Evolutionary conservation across 2,329 filamentous ascomycete genomes (phyloP).

Genomic region (Rachicladosporium sp.): DNA sequence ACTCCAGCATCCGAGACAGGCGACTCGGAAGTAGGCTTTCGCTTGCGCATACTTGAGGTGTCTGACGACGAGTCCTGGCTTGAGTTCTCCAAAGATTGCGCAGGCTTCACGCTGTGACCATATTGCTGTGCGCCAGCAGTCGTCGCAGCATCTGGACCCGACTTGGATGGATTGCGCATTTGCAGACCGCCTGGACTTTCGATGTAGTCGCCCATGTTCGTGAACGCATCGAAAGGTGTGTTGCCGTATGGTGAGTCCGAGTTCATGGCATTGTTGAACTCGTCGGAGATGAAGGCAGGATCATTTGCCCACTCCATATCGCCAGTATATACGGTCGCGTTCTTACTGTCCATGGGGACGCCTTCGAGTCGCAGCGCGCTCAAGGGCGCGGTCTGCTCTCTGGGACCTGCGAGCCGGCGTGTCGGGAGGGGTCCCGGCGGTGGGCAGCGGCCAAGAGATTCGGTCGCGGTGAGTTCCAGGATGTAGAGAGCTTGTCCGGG

Average conservation of each 20-base stretch:
- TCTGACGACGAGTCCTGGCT: slow-evolving; percentile 31
- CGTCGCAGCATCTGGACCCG: slow-evolving; percentile 11
- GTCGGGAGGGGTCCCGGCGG: no score
- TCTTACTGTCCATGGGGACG: slow-evolving; percentile 29
- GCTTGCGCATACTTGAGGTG: slow-evolving; percentile 27
- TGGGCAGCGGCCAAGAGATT: no score
- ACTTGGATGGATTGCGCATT: slow-evolving; percentile 19
- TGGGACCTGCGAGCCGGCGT: no score
- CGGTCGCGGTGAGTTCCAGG: no score
- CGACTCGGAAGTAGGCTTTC: slow-evolving; percentile 28
- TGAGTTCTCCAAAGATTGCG: slow-evolving; percentile 24
- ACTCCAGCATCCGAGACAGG: slow-evolving; percentile 18
- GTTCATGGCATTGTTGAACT: slow-evolving; percentile 12
- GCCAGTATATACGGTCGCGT: slow-evolving; percentile 6
- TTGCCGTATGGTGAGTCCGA: slow-evolving; percentile 12
- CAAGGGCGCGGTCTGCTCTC: slow-evolving; percentile 20
- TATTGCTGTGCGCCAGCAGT: slow-evolving; percentile 6
- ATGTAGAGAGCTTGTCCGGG: no score
- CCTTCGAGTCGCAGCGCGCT: slow-evolving; percentile 41
- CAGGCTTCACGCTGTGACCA: slow-evolving; percentile 8
- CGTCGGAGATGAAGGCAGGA: slow-evolving; percentile 11
- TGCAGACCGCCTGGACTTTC: slow-evolving; percentile 13
- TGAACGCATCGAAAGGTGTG: slow-evolving; percentile 9
- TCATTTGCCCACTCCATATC: slow-evolving; percentile 16
- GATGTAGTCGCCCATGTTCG: slow-evolving; percentile 12